These are phyloP conservation scores for Pyrus pyrifolia DNA, from an alignment of 306 rosid genomes.

Conservation along the genomic window DNA sequence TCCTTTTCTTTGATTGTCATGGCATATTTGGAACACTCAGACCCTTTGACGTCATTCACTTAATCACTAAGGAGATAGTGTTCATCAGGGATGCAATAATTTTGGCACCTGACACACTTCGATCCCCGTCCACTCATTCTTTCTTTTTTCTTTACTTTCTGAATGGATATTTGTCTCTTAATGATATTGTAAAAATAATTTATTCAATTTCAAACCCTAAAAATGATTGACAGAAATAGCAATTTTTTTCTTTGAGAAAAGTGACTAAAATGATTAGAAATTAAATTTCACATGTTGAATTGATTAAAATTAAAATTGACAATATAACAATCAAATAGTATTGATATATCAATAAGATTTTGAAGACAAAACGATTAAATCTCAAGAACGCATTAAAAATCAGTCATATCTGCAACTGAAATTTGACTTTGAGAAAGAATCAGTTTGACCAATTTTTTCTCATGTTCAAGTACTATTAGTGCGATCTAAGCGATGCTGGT, in stretches of 20 bases:
- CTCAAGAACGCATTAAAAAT: too few relatives aligned
- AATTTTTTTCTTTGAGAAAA: too few relatives aligned
- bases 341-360: too few relatives aligned
- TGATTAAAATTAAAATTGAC: not conserved
- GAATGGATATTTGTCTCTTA: not conserved
- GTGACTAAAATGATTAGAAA: too few relatives aligned
- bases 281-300: not conserved
- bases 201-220: not conserved
- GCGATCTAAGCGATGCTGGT: not conserved
- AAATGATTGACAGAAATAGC: not conserved
- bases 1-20: not conserved
- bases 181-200: not conserved
- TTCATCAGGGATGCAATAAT: not conserved
- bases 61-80: not conserved
- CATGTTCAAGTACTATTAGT: not conserved
- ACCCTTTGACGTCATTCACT: slow-evolving; percentile 7
- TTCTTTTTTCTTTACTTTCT: not conserved
- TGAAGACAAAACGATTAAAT: too few relatives aligned
- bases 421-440: not conserved
- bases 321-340: too few relatives aligned
- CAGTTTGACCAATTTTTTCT: not conserved
- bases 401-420: too few relatives aligned
- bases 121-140: not conserved
- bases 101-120: not conserved
- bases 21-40: not conserved